Evolutionary conservation across 257 asterid species (phyloP), one percentile per base, ranked within the genome.

Genomic region (Jasminum sambac): DNA sequence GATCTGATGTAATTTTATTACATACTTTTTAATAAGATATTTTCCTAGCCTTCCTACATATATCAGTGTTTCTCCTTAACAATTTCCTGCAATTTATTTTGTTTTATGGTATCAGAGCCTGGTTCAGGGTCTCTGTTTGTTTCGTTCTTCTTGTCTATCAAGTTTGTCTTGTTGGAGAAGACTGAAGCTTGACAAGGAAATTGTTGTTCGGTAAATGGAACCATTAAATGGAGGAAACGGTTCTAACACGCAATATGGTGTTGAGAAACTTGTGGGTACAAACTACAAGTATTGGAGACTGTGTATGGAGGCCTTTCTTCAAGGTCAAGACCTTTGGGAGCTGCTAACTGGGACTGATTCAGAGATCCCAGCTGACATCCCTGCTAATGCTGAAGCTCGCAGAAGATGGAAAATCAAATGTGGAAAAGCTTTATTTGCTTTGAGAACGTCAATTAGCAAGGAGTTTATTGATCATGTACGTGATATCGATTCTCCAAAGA

Each of bases 261-360:
- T 72, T 48, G 74, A 74, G 16, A 67, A 67, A 17, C 57, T 67
- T 74, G 78, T 16, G 59, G 70, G 70, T 21, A 74, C 61, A 55
- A 73, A 41, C 68, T 55, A 68, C 42, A 62, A 63, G 23, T 63
- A 63, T 37, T 37, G 70, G 71, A 68, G 74, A 57, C 42, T 75
- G 48, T 76, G n/a, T n/a, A n/a, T n/a, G n/a, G n/a, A n/a, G n/a
- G n/a, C n/a, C n/a, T n/a, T n/a, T n/a, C n/a, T n/a, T n/a, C n/a
- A n/a, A n/a, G n/a, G n/a, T n/a, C n/a, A n/a, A n/a, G n/a, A n/a
- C n/a, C n/a, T n/a, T n/a, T n/a, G n/a, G n/a, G n/a, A n/a, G n/a
- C n/a, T n/a, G n/a, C n/a, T n/a, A n/a, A n/a, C n/a, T n/a, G n/a
- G n/a, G n/a, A n/a, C n/a, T n/a, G n/a, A n/a, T n/a, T n/a, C n/a